Base-by-base conservation (phyloP, 139 green algal species). In the Parachlorella kessleri region DNA sequence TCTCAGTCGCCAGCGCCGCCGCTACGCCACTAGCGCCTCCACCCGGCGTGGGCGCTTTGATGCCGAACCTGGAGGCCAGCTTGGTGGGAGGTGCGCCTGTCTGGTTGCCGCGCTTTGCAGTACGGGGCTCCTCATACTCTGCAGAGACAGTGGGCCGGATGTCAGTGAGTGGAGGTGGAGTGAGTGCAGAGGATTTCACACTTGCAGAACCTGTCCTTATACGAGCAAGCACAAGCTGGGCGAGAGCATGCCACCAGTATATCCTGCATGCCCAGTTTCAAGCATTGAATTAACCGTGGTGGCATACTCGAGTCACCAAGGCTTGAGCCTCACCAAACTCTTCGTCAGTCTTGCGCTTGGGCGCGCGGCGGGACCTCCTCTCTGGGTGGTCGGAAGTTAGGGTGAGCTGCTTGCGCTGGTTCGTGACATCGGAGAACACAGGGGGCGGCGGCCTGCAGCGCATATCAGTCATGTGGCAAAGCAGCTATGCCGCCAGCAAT, bases 101-200 rank as follows among this genome's bases (percentile, higher is more conserved):
- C 32, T 37, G 38, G 5, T 67, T 28, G 2, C 14, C 73, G 2
- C 73, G 73, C 73, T 78, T 78, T 37, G 55, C 73, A 38, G 4
- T 39, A 8, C 53, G 48, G 1, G 28, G 73, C 4, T 71, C 55
- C n/a, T 78, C 73, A 18, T 78, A 78, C 9, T 69, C 55, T 28
- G n/a, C n/a, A n/a, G n/a, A n/a, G n/a, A n/a, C n/a, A n/a, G n/a
- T n/a, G n/a, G n/a, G n/a, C n/a, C n/a, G n/a, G n/a, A n/a, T n/a
- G n/a, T n/a, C n/a, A n/a, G n/a, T n/a, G n/a, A n/a, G n/a, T n/a
- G n/a, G n/a, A n/a, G n/a, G n/a, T n/a, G n/a, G n/a, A n/a, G n/a
- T n/a, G n/a, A n/a, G n/a, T n/a, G n/a, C n/a, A n/a, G n/a, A 65
- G 71, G 2, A 72, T n/a, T 0, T 63, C 73, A 48, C 71, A 55